These are phyloP conservation scores for Chrysosporium keratinophilum DNA, from an alignment of 2,329 filamentous ascomycete genomes.

Conservation along the genomic window DNA sequence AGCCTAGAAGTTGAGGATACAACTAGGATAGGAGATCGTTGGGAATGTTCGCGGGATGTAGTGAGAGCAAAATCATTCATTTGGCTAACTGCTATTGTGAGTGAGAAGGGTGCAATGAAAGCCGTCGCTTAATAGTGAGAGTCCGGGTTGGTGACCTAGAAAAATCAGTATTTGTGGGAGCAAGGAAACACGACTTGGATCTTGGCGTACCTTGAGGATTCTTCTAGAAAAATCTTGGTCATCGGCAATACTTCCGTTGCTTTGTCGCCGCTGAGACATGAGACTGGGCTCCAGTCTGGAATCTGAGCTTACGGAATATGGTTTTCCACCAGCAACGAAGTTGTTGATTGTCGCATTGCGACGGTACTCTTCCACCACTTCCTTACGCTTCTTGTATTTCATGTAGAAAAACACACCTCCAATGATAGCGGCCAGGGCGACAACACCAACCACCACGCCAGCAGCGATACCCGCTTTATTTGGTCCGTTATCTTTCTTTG, in stretches of 20 bases:
- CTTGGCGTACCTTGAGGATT: slow-evolving; percentile 67
- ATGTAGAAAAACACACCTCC: slow-evolving; percentile 65
- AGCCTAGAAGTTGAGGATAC: background rate
- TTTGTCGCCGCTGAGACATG: slow-evolving; percentile 72
- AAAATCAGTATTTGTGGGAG: background rate
- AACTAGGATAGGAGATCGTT: background rate
- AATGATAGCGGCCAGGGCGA: slow-evolving; percentile 55
- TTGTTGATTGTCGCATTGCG: slow-evolving; percentile 68
- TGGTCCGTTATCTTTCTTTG: slow-evolving; percentile 33
- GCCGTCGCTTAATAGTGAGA: slow-evolving; percentile 5
- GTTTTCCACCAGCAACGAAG: slow-evolving; percentile 53
- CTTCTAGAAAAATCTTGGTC: slow-evolving; percentile 94
- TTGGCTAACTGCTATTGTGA: background rate
- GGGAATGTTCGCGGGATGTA: background rate
- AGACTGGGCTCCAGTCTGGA: slow-evolving; percentile 74
- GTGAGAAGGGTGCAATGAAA: background rate
- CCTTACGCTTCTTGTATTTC: slow-evolving; percentile 62
- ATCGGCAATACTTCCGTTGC: slow-evolving; percentile 91
- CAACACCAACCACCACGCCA: slow-evolving; percentile 74
- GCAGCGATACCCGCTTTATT: slow-evolving; percentile 78
- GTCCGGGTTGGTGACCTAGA: slow-evolving; percentile 13
- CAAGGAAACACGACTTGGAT: background rate
- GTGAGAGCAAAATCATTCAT: background rate
- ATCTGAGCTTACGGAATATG: slow-evolving; percentile 59
- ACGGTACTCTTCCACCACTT: slow-evolving; percentile 74